Evolutionary conservation across 1,284 basidiomycete genomes (phyloP), one percentile per base, ranked within the genome.

Genomic region (Earliella scabrosa): DNA sequence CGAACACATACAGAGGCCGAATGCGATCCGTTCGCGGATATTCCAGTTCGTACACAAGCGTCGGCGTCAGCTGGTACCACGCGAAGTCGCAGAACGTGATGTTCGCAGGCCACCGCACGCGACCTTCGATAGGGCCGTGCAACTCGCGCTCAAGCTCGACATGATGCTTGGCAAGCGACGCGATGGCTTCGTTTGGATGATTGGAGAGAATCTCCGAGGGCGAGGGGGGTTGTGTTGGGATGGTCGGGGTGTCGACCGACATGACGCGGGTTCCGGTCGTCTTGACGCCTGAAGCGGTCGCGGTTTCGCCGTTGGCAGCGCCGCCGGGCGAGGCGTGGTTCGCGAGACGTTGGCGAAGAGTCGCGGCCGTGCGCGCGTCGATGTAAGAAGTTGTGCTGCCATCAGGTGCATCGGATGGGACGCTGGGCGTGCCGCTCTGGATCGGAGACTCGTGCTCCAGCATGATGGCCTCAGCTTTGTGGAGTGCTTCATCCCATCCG

Each of bases 1-100:
- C 97, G 59, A 98, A 86, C 2, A 99, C 81, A 68, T 98, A 98
- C 16, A 93, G 69, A 0, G 93, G 95, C 2, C 96, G 90, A 59
- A 98, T 93, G 24, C 91, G 93, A 24, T 92, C 85, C 1, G 95
- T 97, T 39, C 96, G 78, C 5, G 97, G 97, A 71, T 97, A 99
- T 71, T 97, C 95, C 47, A 99, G 80, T 70, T 98, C 93, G 70
- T 99, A 99, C 5, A 98, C 95, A 45, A 99, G 80, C 0, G 95
- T 94, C 10, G 97, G 97, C 44, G 95, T 88, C 47, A 97, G 76
- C 72, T 94, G 86, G 73, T 97, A 99, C 52, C 92, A 85, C 44
- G 85, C 83, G 69, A 97, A 99, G 73, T 96, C 92, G 68, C 80
- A 83, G 66, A 87, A 83, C 0, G 88, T 90, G 61, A 98, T 82